Conservation (phyloP, 331 rosid species). For the Cydonia oblonga region DNA sequence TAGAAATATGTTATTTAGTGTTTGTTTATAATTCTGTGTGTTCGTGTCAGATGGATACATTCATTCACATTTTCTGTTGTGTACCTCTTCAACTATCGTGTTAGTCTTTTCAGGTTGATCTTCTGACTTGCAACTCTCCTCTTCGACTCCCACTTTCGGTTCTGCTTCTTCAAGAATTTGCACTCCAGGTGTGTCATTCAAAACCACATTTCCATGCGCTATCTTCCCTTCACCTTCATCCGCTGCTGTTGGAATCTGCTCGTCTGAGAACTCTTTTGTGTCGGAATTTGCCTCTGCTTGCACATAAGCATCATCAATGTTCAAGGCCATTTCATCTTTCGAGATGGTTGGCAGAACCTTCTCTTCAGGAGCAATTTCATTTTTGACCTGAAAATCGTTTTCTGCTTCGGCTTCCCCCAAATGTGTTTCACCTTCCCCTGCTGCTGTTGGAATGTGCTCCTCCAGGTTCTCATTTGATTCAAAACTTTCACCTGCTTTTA, state of each 20-base stretch:
- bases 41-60: neutral
- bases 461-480: neutral
- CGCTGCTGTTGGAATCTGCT: neutral
- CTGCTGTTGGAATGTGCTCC: neutral
- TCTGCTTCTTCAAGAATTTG: constrained; percentile 12
- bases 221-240: constrained; percentile 5
- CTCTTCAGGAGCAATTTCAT: constrained; percentile 2
- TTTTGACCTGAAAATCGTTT: neutral
- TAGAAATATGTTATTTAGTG: neutral
- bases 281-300: neutral
- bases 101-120: constrained; percentile 4
- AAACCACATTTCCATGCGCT: neutral
- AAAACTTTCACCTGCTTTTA: neutral
- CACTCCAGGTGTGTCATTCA: neutral
- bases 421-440: neutral
- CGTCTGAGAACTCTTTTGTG: neutral
- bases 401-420: constrained; percentile 7
- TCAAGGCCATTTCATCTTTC: neutral
- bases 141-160: neutral
- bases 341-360: neutral
- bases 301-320: neutral
- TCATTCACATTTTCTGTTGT: neutral
- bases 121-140: neutral
- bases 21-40: neutral
- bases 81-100: neutral